Conservation (phyloP, 2,329 filamentous ascomycete genomes). For the Akanthomyces lecanii region DNA sequence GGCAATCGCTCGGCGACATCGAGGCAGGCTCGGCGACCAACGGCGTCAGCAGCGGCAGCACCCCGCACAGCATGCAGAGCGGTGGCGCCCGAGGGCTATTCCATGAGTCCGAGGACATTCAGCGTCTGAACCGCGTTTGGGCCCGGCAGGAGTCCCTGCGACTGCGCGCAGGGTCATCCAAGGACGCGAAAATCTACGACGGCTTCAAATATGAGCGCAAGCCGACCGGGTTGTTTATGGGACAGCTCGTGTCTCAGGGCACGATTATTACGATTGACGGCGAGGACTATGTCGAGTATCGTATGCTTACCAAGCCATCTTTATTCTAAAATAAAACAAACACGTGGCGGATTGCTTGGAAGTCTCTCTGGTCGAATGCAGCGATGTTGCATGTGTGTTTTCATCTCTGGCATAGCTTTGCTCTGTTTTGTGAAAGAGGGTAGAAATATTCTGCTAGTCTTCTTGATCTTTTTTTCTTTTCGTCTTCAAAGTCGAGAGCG, state of each 20-base stretch:
- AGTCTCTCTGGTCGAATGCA: constrained; percentile 4
- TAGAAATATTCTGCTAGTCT: too few species aligned
- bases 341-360: too few species aligned
- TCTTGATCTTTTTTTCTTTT: too few species aligned
- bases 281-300: too few species aligned
- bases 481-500: background rate
- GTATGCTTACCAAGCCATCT: too few species aligned
- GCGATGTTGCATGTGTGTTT: constrained; percentile 6
- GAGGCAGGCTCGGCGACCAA: background rate
- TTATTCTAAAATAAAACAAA: constrained; percentile 40
- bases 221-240: too few species aligned
- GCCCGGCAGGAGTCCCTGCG: constrained; percentile 47
- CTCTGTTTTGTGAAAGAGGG: too few species aligned
- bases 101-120: constrained; percentile 45
- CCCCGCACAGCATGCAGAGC: constrained; percentile 20
- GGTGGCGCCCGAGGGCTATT: constrained; percentile 30
- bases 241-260: too few species aligned
- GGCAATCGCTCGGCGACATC: constrained; percentile 25
- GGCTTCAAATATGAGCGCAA: too few species aligned
- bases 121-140: constrained; percentile 54
- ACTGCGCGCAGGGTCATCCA: constrained; percentile 36
- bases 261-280: too few species aligned
- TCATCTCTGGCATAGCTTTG: background rate
- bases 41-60: constrained; percentile 16
- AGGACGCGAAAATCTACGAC: constrained; percentile 58